These are phyloP conservation scores for Tolypocladium tropicale DNA, from an alignment of 2,329 filamentous ascomycete genomes.

Conservation along the genomic window DNA sequence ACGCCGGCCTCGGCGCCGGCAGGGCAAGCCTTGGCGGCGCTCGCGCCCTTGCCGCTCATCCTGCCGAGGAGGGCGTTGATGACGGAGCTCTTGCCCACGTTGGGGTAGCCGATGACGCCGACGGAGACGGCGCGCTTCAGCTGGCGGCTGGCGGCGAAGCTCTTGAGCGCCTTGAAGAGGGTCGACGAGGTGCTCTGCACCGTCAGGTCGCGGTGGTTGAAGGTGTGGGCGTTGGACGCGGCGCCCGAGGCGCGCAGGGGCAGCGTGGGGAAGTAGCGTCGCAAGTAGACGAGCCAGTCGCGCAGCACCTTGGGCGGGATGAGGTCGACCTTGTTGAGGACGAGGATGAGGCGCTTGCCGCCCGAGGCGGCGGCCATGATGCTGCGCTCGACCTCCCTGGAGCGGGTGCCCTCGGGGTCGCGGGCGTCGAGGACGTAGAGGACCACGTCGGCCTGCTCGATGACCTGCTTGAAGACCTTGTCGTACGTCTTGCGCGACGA, in stretches of 20 bases:
- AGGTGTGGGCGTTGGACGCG: constrained; percentile 77
- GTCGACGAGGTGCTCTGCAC: constrained; percentile 77
- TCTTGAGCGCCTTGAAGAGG: constrained; percentile 82
- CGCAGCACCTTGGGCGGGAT: constrained; percentile 74
- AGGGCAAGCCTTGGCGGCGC: constrained; percentile 59
- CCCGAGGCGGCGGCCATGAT: constrained; percentile 81
- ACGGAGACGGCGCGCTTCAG: constrained; percentile 85
- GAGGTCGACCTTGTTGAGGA: constrained; percentile 93
- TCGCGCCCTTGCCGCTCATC: constrained; percentile 53
- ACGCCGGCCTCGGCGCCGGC: constrained; percentile 87
- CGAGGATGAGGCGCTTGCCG: constrained; percentile 78
- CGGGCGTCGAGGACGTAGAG: constrained; percentile 89
- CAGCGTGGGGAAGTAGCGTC: constrained; percentile 83
- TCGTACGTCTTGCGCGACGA: constrained; percentile 80
- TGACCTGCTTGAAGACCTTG: constrained; percentile 91
- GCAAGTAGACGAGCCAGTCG: constrained; percentile 74
- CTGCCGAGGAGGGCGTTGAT: constrained; percentile 85
- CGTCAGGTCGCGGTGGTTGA: constrained; percentile 84
- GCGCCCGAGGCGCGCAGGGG: constrained; percentile 77
- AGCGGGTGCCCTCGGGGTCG: constrained; percentile 83
- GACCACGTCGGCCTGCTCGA: constrained; percentile 80
- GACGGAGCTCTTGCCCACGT: constrained; percentile 92
- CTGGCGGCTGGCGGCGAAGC: constrained; percentile 72
- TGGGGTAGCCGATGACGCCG: constrained; percentile 90
- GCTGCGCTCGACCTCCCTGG: constrained; percentile 79